Conservation (phyloP, 441 rosid species). For the Populus hybrid region DNA sequence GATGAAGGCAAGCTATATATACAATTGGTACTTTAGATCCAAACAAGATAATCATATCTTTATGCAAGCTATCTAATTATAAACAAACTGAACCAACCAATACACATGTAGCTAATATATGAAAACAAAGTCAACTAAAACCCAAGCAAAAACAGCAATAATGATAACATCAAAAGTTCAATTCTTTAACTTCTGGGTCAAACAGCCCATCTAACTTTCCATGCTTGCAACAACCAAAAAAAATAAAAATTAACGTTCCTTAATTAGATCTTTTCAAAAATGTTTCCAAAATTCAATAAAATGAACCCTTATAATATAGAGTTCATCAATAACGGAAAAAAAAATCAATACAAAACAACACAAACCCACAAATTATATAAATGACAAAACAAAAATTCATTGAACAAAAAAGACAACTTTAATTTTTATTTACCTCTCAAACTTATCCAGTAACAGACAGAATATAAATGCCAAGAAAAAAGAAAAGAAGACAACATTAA, state of each 20-base stretch:
- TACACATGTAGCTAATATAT: neutral
- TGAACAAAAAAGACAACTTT: neutral
- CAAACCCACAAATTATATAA: slow-evolving; percentile 16
- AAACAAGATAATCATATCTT: slow-evolving; percentile 7
- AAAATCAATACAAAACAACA: slow-evolving; percentile 4
- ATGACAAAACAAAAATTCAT: slow-evolving; percentile 6
- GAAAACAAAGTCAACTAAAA: slow-evolving; percentile 2
- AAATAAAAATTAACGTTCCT: slow-evolving; percentile 8
- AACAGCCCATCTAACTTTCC: slow-evolving; percentile 8
- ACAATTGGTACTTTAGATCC: slow-evolving; percentile 26
- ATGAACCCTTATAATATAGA: slow-evolving; percentile 19
- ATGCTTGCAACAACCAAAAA: slow-evolving; percentile 8
- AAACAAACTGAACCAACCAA: slow-evolving; percentile 2
- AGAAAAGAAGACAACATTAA: neutral
- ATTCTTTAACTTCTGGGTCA: slow-evolving; percentile 11
- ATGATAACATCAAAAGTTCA: slow-evolving; percentile 16
- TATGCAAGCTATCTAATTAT: slow-evolving; percentile 8
- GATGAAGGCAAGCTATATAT: slow-evolving; percentile 16
- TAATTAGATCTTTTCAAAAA: slow-evolving; percentile 27
- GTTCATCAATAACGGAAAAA: slow-evolving; percentile 8
- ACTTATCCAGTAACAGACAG: slow-evolving; percentile 7
- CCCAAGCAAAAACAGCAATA: neutral
- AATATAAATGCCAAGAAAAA: neutral
- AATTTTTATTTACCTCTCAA: slow-evolving; percentile 9
- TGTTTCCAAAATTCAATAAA: neutral